Base-by-base conservation (phyloP, 306 rosid genomes). In the Lathyrus tuberosus region DNA sequence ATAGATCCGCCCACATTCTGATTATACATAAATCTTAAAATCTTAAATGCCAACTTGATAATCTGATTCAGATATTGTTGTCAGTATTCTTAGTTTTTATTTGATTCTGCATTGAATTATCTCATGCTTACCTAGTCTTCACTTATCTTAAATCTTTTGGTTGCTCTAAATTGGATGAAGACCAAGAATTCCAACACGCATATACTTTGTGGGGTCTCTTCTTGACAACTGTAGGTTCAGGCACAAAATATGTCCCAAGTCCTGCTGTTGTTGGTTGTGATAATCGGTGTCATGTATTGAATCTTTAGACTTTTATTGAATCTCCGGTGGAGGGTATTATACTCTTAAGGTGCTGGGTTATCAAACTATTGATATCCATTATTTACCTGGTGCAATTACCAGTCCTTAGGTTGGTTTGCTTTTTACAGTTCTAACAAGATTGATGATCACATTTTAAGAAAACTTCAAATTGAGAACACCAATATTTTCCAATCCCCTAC, bases 221-320 rank as follows among this genome's bases (percentile, higher is more conserved):
- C 48, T 17, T 22, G 67, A 62, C n/a, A 33, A 33, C 7, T 5
- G 4, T 33, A 53, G 42, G 10, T 31, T 12, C 14, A 59, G 18
- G 24, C 24, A 59, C 11, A 3, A 6, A 15, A 58, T 14, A 58
- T 35, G 44, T 33, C 65, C 24, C 52, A n/a, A n/a, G n/a, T n/a
- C 90, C 89, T 10, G 65, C 33, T 53, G 86, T 85, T 48, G 70
- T 64, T 44, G 76, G 79, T 51, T 73, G 87, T 67, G 73, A 74
- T 38, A 78, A 15, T 47, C 1, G 28, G 53, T 15, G 20, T 18
- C 53, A 6, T 15, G 15, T 38, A 38, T 38, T 2, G 43, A 47
- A 14, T 16, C 46, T 53, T 66, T 7, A 13, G 33, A 60, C 51
- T 60, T 56, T 57, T 49, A 37, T 48, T 60, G 70, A 76, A 47